A percentile compares a stretch with the other conserved stretches of the same genome.
These are phyloP conservation scores for Arthromyces matolae DNA, from an alignment of 768 basidiomycete species.

Conservation along the genomic window DNA sequence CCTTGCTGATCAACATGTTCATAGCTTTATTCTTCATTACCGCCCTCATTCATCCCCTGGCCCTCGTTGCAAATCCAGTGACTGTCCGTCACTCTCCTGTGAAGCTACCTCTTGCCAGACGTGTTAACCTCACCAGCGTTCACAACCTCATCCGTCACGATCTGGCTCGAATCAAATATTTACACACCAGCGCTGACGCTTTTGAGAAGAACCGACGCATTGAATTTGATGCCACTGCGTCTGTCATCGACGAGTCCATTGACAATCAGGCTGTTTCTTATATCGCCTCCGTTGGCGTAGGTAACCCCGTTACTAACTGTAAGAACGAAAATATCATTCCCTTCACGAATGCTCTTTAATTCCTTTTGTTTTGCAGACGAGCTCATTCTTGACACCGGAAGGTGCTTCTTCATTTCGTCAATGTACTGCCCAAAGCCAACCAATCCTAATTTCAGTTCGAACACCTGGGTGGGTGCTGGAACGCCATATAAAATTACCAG, in stretches of 20 bases:
- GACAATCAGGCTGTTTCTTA: neutral
- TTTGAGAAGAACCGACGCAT: constrained; percentile 19
- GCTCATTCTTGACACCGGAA: constrained; percentile 61
- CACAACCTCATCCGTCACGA: constrained; percentile 48
- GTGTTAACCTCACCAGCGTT: constrained; percentile 45
- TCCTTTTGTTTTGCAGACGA: constrained; percentile 30
- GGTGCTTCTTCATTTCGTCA: constrained; percentile 19
- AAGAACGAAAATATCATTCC: neutral
- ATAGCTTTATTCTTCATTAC: too few relatives aligned
- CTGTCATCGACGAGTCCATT: neutral
- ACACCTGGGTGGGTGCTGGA: constrained; percentile 64
- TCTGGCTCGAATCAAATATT: constrained; percentile 41
- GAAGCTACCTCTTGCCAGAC: constrained; percentile 47
- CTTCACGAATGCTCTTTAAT: neutral
- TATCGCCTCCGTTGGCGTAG: neutral
- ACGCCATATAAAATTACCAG: constrained; percentile 43
- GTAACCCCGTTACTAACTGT: neutral
- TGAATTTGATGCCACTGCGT: neutral
- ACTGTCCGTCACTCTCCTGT: too few relatives aligned
- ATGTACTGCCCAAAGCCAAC: neutral
- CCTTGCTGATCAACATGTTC: too few relatives aligned
- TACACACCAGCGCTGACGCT: constrained; percentile 36
- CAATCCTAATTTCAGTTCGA: constrained; percentile 42
- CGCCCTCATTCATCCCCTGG: too few relatives aligned
- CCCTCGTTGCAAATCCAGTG: too few relatives aligned